phyloP scores from a whole-genome alignment of 257 asterid genomes.

The Vinca minor region DNA sequence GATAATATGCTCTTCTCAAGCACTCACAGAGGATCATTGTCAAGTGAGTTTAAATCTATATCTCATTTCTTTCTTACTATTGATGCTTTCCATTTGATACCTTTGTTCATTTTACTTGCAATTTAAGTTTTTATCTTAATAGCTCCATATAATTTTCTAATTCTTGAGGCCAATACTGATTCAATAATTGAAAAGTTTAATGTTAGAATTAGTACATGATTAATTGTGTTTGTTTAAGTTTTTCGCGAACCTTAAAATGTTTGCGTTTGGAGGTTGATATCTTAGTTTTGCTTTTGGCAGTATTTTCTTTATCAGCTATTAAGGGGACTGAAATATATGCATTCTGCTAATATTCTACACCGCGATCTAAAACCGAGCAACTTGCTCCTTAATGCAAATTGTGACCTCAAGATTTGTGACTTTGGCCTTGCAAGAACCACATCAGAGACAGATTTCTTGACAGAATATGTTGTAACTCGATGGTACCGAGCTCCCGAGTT shows the following conservation, averaged over 20 bases:
- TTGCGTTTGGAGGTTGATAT: neutral
- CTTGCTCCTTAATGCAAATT: slow-evolving; percentile 31
- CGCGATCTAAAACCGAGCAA: slow-evolving; percentile 30
- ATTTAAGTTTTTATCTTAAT: neutral
- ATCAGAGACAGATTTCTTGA: slow-evolving; percentile 31
- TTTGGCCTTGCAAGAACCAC: slow-evolving; percentile 38
- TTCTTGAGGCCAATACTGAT: neutral
- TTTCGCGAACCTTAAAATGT: neutral
- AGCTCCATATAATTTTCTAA: neutral
- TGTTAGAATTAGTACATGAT: neutral
- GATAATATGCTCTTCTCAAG: slow-evolving; percentile 70
- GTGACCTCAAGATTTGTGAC: slow-evolving; percentile 34
- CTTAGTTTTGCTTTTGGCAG: slow-evolving; percentile 14
- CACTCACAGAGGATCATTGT: slow-evolving; percentile 77
- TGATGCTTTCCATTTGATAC: neutral
- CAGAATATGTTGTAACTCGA: slow-evolving; percentile 33
- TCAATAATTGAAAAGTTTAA: neutral
- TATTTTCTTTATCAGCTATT: slow-evolving; percentile 30
- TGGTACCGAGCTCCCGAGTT: slow-evolving; percentile 38
- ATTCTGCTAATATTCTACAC: slow-evolving; percentile 35
- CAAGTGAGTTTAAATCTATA: slow-evolving; percentile 41
- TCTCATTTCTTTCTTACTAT: neutral
- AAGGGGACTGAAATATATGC: slow-evolving; percentile 29
- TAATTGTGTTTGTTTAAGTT: neutral
- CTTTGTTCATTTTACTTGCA: neutral